Evolutionary conservation across 441 rosid species (phyloP).

Genomic region (Syzygium syzygioides): DNA sequence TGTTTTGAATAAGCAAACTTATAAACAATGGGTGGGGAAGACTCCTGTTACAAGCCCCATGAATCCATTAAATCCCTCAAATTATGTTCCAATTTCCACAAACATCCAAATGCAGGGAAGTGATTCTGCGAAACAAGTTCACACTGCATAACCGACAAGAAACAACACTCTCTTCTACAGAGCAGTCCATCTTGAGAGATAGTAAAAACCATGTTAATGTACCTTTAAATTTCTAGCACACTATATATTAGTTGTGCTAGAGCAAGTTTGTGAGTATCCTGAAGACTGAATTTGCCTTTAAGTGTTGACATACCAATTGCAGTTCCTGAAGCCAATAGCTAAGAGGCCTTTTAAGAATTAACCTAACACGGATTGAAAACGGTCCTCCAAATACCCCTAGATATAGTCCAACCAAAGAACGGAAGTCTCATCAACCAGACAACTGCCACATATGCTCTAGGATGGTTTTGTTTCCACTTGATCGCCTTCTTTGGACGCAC

Average conservation of each 20-base stretch:
- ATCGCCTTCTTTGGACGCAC: not conserved
- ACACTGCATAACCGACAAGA: not conserved
- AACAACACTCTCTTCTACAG: not conserved
- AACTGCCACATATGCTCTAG: not conserved
- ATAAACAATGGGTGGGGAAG: not conserved
- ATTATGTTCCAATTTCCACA: not conserved
- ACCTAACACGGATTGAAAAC: not conserved
- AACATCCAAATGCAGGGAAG: not conserved
- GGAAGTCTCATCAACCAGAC: not conserved
- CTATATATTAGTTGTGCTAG: not conserved
- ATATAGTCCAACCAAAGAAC: not conserved
- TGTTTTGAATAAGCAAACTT: too few relatives aligned
- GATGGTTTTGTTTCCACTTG: not conserved
- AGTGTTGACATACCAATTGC: not conserved
- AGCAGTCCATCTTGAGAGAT: not conserved
- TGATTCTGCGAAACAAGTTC: not conserved
- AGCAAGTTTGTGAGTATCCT: not conserved
- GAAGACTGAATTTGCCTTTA: not conserved
- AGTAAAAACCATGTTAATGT: not conserved
- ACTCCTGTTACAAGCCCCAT: not conserved
- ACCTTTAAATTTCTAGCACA: not conserved
- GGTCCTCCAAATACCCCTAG: not conserved
- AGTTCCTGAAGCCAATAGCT: not conserved
- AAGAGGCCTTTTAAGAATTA: not conserved
- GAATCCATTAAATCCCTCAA: not conserved